Base-by-base conservation (phyloP, 1,284 basidiomycete species). In the Spongiforma sp. region DNA sequence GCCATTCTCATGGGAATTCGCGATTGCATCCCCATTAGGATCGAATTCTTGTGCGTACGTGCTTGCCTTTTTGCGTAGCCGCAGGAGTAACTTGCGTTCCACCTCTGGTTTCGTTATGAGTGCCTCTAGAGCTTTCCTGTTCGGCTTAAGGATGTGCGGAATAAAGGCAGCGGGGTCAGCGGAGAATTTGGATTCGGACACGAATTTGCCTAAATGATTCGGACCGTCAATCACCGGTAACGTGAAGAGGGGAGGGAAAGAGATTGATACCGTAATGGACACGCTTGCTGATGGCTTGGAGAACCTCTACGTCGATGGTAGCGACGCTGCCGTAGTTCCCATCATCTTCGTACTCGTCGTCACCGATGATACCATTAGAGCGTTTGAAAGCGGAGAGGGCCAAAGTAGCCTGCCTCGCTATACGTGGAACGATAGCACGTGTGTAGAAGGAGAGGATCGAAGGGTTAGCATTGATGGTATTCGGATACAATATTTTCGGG, bases 321-420 rank as follows among this genome's bases (percentile, higher is more conserved):
- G 96, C 95, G 0, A 96, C 90, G 71, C 92, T 95, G 32, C 98
- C 98, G 77, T 99, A 98, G 79, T 99, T 99, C n/a, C 95, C 95
- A 72, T 97, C 95, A 77, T 97, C 94, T 70, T 93, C 89, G 73
- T 83, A 86, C 72, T 90, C 89, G 55, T 82, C 86, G 66, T 87
- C 87, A 5, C 87, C 89, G 17, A 77, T 73, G 69, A 91, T 86
- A n/a, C 90, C 91, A 53, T 82, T 81, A 3, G 86, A 84, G 37
- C 89, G 87, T 72, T 90, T 92, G 62, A 80, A 78, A 7, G 85
- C 81, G 21, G 89, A 85, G 37, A 93, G 81, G 26, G 81, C 73
- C 41, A 87, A 76, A 0, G 91, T 92, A 17, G 92, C 87, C 21
- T 82, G 84, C 52, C 84, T 82, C 11, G 95, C 93, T 71, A 97